Evolutionary conservation across 2,329 filamentous ascomycete genomes (phyloP), one percentile per base, ranked within the genome.

Genomic region (Microdochium paspali): DNA sequence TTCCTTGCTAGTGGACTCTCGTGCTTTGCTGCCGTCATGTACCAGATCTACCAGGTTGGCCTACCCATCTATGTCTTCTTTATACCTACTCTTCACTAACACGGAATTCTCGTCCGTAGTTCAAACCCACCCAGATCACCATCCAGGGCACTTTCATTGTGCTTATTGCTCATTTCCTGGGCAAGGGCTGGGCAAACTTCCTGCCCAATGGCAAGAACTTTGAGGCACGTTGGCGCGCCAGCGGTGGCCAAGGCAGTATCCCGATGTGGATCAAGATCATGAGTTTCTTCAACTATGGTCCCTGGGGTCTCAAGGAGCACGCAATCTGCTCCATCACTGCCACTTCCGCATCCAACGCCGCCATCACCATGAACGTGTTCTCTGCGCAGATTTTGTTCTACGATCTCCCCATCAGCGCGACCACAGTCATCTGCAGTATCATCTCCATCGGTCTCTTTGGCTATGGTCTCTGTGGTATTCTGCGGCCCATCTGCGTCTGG

Each of bases 371-470:
- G 4, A 49, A 51, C 2, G 71, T 75, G 0, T 76, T 74, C 46
- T 66, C 73, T 0, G 71, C 70, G 0, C 72, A 77, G 49, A 60
- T 72, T 18, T 65, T 78, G 1, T 78, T 77, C 50, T 78, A 78
- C 54, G 58, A 74, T 50, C 53, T 76, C 46, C 66, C 70, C 1
- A 35, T 76, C 28, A 70, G 58, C 24, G 56, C 71, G 0, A 56
- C 48, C 1, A 78, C 76, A 0, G 68, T 76, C 0, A 63, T 79
- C 6, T 50, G 78, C 47, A 66, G 61, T 23, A 69, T 67, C 13
- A 71, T 79, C 46, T 79, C 74, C 0, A 77, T 79, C 35, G 73
- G 72, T 0, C 56, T 79, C 2, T 79, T 77, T 46, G 76, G 76
- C 1, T 80, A 77, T 35, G 76, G 74, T 2, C 57, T 80, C 3